Conservation (phyloP, 352 stramenopile species). For the Globisporangium rhizosaccharum region DNA sequence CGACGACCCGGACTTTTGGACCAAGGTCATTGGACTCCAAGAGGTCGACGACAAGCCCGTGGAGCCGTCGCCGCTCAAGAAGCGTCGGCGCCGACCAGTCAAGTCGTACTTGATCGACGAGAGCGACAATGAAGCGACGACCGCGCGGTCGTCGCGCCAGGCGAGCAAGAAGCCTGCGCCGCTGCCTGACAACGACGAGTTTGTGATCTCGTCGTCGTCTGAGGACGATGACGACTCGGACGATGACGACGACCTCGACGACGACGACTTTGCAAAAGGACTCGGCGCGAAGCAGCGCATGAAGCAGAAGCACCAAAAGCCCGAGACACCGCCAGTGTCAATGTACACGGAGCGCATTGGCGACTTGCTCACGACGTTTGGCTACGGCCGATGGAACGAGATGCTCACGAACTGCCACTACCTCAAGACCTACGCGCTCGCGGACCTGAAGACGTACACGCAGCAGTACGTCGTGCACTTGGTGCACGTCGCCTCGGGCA, state of each 20-base stretch:
- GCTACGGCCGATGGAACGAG: constrained; percentile 82
- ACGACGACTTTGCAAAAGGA: constrained; percentile 33
- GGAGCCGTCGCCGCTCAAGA: constrained; percentile 71
- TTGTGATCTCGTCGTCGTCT: constrained; percentile 63
- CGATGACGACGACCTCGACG: constrained; percentile 32
- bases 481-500: constrained; percentile 32
- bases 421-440: constrained; percentile 38
- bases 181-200: constrained; percentile 52
- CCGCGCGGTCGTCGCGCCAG: neutral
- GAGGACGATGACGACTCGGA: constrained; percentile 45
- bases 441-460: constrained; percentile 39
- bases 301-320: constrained; percentile 25
- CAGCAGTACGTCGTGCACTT: constrained; percentile 45
- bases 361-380: constrained; percentile 54
- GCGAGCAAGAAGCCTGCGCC: constrained; percentile 20
- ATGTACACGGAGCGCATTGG: constrained; percentile 34
- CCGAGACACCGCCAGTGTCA: constrained; percentile 25
- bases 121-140: constrained; percentile 36
- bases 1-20: constrained; percentile 94
- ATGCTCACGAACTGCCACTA: constrained; percentile 29
- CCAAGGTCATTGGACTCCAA: constrained; percentile 89
- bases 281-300: constrained; percentile 21
- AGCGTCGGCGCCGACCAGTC: constrained; percentile 55
- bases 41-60: constrained; percentile 53
- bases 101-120: constrained; percentile 75